These are phyloP conservation scores for Septoria petroselini DNA, from an alignment of 2,329 filamentous ascomycete species.

Conservation along the genomic window DNA sequence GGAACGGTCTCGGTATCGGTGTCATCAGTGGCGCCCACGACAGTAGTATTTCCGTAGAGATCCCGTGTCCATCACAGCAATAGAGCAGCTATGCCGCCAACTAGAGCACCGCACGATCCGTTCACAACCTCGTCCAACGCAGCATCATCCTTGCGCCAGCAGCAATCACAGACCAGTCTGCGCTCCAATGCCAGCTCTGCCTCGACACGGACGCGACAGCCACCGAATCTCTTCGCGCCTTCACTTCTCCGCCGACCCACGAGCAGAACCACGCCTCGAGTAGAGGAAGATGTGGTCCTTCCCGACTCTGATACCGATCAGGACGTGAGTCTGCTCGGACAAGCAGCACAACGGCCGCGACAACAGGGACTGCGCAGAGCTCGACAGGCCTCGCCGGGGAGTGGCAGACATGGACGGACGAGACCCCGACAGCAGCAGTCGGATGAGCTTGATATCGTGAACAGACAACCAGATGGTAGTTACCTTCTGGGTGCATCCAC, in stretches of 20 bases:
- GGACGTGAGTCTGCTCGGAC: constrained; percentile 15
- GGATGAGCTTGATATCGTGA: constrained; percentile 31
- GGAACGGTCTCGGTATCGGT: no score
- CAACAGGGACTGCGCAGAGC: constrained; percentile 17
- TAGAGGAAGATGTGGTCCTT: constrained; percentile 30
- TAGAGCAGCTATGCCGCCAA: background rate
- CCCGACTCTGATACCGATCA: constrained; percentile 31
- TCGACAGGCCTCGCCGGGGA: constrained; percentile 25
- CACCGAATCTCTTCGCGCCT: constrained; percentile 31
- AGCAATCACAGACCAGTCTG: constrained; percentile 27
- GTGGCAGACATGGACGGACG: constrained; percentile 11
- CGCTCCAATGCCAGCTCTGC: constrained; percentile 27
- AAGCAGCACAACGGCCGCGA: constrained; percentile 9
- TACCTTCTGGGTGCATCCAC: constrained; percentile 27
- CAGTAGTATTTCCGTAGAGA: background rate
- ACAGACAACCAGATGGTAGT: constrained; percentile 30
- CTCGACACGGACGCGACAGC: constrained; percentile 29
- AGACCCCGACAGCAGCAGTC: constrained; percentile 18
- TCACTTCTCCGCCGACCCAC: constrained; percentile 27
- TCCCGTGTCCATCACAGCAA: background rate
- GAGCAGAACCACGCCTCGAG: constrained; percentile 27
- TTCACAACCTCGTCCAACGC: constrained; percentile 26
- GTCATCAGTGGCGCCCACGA: no score
- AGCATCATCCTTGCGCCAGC: constrained; percentile 22
- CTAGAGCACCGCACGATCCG: constrained; percentile 26